Conservation (phyloP, 345 rosid species). For the Passiflora organensis region DNA sequence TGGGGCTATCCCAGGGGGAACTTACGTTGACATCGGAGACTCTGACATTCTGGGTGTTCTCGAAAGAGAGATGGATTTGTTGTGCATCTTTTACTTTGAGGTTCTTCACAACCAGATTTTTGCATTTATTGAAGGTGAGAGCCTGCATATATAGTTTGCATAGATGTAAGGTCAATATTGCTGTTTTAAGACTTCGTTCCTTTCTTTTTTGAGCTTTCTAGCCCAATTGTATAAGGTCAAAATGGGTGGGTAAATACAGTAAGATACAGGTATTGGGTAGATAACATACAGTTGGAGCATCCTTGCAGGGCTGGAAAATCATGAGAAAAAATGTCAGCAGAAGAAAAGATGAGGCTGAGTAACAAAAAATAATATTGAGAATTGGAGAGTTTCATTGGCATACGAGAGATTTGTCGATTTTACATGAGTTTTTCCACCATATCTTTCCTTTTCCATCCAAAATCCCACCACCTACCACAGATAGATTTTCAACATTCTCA, state of each 20-base stretch:
- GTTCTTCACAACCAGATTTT: constrained; percentile 39
- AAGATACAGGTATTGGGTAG: too few relatives aligned
- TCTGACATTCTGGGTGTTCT: constrained; percentile 40
- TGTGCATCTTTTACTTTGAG: constrained; percentile 62
- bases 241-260: too few relatives aligned
- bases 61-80: constrained; percentile 59
- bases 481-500: constrained; percentile 36
- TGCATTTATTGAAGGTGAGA: constrained; percentile 53
- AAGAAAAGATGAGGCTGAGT: not conserved
- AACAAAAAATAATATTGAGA: not conserved
- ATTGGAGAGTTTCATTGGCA: constrained; percentile 3
- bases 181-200: too few relatives aligned
- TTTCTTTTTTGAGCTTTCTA: too few relatives aligned
- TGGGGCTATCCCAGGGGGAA: constrained; percentile 64
- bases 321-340: not conserved
- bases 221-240: too few relatives aligned
- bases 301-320: constrained; percentile 63
- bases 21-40: constrained; percentile 47
- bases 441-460: constrained; percentile 73
- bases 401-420: constrained; percentile 58
- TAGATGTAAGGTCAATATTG: too few relatives aligned
- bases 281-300: constrained; percentile 72
- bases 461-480: constrained; percentile 57
- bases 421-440: constrained; percentile 94
- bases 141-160: constrained; percentile 44